phyloP scores from a whole-genome alignment of 2,329 filamentous ascomycete genomes.

The Xylaria sp. region DNA sequence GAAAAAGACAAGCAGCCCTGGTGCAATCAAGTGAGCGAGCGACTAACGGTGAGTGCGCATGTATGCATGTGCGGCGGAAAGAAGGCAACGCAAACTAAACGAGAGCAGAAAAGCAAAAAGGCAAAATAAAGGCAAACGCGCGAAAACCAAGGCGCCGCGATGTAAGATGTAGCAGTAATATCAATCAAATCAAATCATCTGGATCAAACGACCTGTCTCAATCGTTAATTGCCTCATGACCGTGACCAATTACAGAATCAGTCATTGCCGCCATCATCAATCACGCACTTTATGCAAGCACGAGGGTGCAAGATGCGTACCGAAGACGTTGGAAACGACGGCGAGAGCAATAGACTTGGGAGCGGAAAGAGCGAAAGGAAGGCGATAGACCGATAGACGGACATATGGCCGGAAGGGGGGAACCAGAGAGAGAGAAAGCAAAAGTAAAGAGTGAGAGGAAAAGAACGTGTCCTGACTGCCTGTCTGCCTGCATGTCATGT shows the following conservation, averaged over 20 bases:
- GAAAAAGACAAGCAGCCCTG: slow-evolving; percentile 15
- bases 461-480: slow-evolving; percentile 26
- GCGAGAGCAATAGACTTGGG: background rate
- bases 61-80: background rate
- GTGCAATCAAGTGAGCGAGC: slow-evolving; percentile 33
- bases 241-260: background rate
- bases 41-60: slow-evolving; percentile 6
- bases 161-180: slow-evolving; percentile 1
- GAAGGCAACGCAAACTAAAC: background rate
- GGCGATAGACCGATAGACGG: background rate
- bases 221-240: background rate
- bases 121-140: background rate
- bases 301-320: background rate
- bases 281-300: slow-evolving; percentile 18
- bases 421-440: slow-evolving; percentile 2
- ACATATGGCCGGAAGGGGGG: background rate
- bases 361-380: background rate
- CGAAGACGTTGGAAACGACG: slow-evolving; percentile 1
- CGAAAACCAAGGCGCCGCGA: background rate
- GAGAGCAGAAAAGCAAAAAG: background rate
- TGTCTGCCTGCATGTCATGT: slow-evolving; percentile 34
- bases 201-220: slow-evolving; percentile 3
- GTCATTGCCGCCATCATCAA: slow-evolving; percentile 21
- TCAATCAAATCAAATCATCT: background rate
- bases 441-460: slow-evolving; percentile 15